phyloP scores from a whole-genome alignment of 371 early-diverging fungal species.

The Coemansia sp. region DNA sequence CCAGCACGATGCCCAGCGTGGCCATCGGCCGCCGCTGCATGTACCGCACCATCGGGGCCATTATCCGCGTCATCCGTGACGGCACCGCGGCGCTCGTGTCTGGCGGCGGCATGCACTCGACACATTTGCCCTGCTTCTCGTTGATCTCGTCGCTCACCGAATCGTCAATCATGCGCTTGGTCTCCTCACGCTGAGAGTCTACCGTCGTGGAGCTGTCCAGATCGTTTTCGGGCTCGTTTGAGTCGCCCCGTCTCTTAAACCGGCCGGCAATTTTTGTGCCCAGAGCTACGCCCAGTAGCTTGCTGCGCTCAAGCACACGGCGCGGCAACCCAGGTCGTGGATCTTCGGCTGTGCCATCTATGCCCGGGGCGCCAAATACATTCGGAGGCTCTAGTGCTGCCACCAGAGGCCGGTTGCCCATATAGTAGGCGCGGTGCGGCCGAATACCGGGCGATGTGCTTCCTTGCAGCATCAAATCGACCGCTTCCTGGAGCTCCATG shows the following conservation, averaged over 20 bases:
- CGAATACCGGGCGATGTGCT: neutral
- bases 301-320: neutral
- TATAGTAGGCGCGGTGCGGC: slow-evolving; percentile 3
- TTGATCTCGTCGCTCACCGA: neutral
- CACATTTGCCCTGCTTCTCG: slow-evolving; percentile 5
- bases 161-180: slow-evolving; percentile 5
- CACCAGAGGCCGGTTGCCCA: slow-evolving; percentile 2
- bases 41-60: slow-evolving; percentile 27
- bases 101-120: neutral
- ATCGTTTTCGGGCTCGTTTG: neutral
- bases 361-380: too few species aligned
- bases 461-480: slow-evolving; percentile 38
- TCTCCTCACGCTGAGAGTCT: neutral
- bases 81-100: neutral
- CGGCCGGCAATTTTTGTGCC: slow-evolving; percentile 6
- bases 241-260: slow-evolving; percentile 1
- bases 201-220: neutral
- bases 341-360: neutral
- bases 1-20: slow-evolving; percentile 33
- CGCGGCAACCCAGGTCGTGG: neutral
- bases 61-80: neutral
- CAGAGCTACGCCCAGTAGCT: neutral
- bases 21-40: slow-evolving; percentile 39
- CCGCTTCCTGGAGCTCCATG: slow-evolving; percentile 37
- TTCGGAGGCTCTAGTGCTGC: neutral